Base-by-base conservation (phyloP, 768 basidiomycete genomes). In the Pisolithus orientalis region DNA sequence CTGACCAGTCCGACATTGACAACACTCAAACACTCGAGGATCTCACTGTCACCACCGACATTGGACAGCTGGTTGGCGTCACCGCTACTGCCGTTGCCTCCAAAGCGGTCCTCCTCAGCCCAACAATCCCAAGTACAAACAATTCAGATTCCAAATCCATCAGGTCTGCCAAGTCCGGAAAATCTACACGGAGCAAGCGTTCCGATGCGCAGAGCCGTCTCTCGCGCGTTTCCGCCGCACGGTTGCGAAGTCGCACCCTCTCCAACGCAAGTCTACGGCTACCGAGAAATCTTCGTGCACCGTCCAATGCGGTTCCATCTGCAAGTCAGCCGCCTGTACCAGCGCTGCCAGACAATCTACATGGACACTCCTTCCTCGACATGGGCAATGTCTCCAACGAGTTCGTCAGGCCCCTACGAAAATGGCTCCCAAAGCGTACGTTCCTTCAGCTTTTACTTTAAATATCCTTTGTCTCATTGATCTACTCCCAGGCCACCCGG, bases 201-300 rank as follows among this genome's bases (percentile, higher is more conserved):
- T 66, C 59, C 27, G 54, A 64, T 21, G 58, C 60, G 5, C 59
- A 62, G 13, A 75, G 70, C 47, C 62, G 72, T 31, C 27, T 63
- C 32, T 72, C 73, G 37, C 73, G 76, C 7, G 74, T 90, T 3
- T 75, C 76, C 5, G 83, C 88, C 5, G 88, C 89, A 1, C 78
- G 80, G 52, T 77, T 71, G 53, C 77, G 87, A 39, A 86, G 84
- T 63, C 72, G 74, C 40, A 75, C 84, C 1, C 74, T 80, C 7
- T 87, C 85, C 5, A 80, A 83, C 57, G 77, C 80, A 24, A 87
- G 84, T 60, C 68, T 90, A 7, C 79, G 87, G 1, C 69, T 88
- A 24, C 83, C 80, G 0, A 69, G 68, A 53, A 47, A 73, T 46
- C 46, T 70, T 38, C 62, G 64, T 21, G 57, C 62, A 1, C n/a